Conservation (phyloP, 306 rosid genomes). For the Rosa lucieae region DNA sequence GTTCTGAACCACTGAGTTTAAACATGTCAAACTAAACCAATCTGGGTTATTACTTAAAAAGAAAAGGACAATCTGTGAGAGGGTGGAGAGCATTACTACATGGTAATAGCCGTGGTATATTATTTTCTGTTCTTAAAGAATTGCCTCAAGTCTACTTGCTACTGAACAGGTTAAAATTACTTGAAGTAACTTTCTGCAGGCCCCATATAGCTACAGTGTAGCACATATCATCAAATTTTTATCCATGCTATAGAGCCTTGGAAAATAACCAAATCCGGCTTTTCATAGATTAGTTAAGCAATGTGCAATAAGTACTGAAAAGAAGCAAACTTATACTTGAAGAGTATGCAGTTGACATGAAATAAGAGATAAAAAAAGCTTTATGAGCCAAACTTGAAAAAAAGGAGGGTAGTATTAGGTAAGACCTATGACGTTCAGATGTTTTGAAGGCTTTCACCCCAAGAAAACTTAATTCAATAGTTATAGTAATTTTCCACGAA, state of each 20-base stretch:
- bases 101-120: neutral
- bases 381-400: neutral
- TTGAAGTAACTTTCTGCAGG: neutral
- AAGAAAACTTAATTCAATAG: constrained; percentile 1
- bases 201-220: neutral
- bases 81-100: neutral
- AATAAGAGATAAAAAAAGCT: neutral
- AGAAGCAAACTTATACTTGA: constrained; percentile 1
- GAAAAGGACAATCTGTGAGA: neutral
- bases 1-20: neutral
- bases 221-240: neutral
- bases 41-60: neutral
- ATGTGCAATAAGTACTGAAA: neutral
- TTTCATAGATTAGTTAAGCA: neutral
- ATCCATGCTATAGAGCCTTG: neutral
- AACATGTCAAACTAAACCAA: neutral
- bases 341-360: neutral
- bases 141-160: neutral
- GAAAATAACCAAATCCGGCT: neutral
- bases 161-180: neutral
- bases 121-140: neutral
- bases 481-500: neutral
- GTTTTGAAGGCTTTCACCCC: constrained; percentile 14
- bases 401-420: neutral
- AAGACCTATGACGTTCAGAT: neutral